Percentiles rank a stretch among this genome's conserved stretches.
Evolutionary conservation across 169 alveolate genomes (phyloP).

Genomic region (Plasmodium gonderi): DNA sequence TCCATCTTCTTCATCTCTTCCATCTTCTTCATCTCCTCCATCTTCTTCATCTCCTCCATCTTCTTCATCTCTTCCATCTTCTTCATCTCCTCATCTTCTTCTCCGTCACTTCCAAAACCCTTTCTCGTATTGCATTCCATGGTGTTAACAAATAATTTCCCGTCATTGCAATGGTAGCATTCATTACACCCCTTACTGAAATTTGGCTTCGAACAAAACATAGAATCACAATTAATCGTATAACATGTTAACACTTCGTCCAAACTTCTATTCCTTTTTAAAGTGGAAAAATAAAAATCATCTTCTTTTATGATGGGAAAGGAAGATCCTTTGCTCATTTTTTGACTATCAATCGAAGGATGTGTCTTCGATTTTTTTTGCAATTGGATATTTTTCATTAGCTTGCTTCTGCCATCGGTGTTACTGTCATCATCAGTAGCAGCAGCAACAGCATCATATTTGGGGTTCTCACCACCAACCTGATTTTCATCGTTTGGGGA

Average conservation of each 20-base stretch:
- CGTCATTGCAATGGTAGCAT: not conserved
- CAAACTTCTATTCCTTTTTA: conserved; percentile 10
- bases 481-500: not conserved
- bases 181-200: not conserved
- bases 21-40: not conserved
- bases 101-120: not conserved
- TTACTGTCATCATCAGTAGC: too few species aligned
- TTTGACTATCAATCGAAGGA: not conserved
- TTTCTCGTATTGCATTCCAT: not conserved
- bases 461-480: not conserved
- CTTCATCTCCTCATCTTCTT: too few species aligned
- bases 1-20: not conserved
- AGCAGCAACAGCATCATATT: too few species aligned
- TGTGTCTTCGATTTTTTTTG: not conserved
- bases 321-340: not conserved
- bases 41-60: not conserved
- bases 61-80: not conserved
- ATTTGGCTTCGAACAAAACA: not conserved
- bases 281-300: not conserved
- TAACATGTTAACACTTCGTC: not conserved
- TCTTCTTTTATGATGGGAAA: not conserved
- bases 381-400: not conserved
- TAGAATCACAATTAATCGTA: not conserved
- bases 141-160: not conserved
- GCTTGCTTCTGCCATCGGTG: too few species aligned